Base-by-base conservation (phyloP, 176 grass and related monocot species). In the Triticum dicoccoides region DNA sequence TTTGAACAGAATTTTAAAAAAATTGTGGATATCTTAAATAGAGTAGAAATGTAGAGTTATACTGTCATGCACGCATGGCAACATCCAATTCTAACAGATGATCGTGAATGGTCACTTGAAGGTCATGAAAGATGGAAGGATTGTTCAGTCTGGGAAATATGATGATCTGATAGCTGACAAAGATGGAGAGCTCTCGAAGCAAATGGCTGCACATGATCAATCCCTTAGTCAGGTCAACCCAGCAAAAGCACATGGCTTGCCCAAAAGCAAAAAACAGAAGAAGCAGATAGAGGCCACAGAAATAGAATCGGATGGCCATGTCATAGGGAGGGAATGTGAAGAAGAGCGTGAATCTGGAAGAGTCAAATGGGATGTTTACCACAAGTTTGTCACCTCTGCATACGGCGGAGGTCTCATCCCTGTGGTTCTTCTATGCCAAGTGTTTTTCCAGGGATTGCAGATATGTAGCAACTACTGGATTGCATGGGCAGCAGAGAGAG, bases 381-480 rank as follows among this genome's bases (percentile, higher is more conserved):
- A 25, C 21, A 95, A 88, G 54, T 97, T 97, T 68, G 80, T 97
- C 79, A 97, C 89, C 21, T 91, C 91, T 61, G 95, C 92, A 42
- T 95, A 91, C 14, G 85, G 59, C 13, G 95, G 95, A 59, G 80
- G 83, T 84, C 87, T 95, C 11, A 23, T 97, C 82, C 92, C 91
- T 65, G 76, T 93, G 7, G 80, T 97, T 83, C 75, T 97, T 54
- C 73, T 85, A 14, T 97, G 91, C 79, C 92, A 97, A 83, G 79
- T 92, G 27, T 76, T 97, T 69, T 97, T 97, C 78, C 95, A 95
- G 74, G 87, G 56, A 76, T 42, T 95, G 41, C 95, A 97, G 88
- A 97, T 97, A 82, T 91, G 82, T 51, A 93, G 95, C 87, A 97
- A 93, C 85, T 97, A 97, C 63, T 97, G 95, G 92, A 88, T 97